Evolutionary conservation across 768 basidiomycete species (phyloP), one percentile per base, ranked within the genome.

Genomic region (Paxillus ammoniavirescens): DNA sequence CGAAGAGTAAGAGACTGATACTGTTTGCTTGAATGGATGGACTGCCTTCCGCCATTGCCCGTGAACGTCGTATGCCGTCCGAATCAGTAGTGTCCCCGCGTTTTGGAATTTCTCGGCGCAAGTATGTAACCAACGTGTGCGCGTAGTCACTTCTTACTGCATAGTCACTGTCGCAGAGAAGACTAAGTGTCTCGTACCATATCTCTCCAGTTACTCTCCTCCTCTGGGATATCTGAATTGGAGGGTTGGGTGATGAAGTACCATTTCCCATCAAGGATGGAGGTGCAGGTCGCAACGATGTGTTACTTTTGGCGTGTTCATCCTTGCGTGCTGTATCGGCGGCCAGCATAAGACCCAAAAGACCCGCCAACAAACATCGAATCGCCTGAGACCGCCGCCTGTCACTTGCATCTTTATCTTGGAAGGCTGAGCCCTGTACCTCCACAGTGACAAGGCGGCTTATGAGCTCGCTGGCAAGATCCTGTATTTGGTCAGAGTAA

Each of bases 401-500:
- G 38, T 71, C 78, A 50, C 64, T 72, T 12, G 63, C 66, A 12
- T 65, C 68, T 54, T 63, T 73, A n/a, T 71, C 72, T 14, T 71
- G 71, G 8, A 73, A 74, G 0, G 77, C 61, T 3, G 82, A 65
- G 7, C 86, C 86, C 60, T 83, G 86, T 3, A 81, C 73, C 61
- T 94, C 89, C 23, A 94, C 72, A 3, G 82, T 73, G 4, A 85
- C 76, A 14, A 97, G 78, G 15, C 92, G 84, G 56, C 80, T 81
- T 40, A 93, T 82, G 42, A 95, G 72, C 68, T 95, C 94, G 51
- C 84, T 86, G 2, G 91, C 84, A 42, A 97, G 82, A 65, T 97
- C 95, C 64, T 93, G 91, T 47, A 94, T 92, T 71, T 98, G 95
- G 69, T 97, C 95, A 37, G 92, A 89, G 65, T 98, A 98, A 74